Evolutionary conservation across 1,139 yeast species (phyloP).

Genomic region (Suhomyces panamericanus): DNA sequence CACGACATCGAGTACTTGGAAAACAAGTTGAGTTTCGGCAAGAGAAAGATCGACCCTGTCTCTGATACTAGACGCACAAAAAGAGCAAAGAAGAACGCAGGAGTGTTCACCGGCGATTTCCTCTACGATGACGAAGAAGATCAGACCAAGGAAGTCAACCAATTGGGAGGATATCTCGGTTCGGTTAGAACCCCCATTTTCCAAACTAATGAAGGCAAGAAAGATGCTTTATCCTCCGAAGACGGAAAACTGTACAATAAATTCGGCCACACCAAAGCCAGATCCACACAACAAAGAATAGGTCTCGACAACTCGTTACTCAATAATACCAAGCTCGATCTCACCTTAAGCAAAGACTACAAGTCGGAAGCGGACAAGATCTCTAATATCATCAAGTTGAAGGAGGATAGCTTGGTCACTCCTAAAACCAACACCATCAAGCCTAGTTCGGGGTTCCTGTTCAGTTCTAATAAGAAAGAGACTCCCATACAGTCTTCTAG

Average conservation of each 20-base stretch:
- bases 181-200: conserved; percentile 32
- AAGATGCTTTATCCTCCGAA: conserved; percentile 13
- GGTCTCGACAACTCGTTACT: conserved; percentile 23
- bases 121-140: conserved; percentile 30
- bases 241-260: conserved; percentile 19
- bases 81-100: conserved; percentile 22
- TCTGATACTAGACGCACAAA: conserved; percentile 13
- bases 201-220: conserved; percentile 1
- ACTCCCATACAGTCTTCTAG: not conserved
- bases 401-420: conserved; percentile 18
- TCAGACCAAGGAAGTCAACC: conserved; percentile 15
- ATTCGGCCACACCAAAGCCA: conserved; percentile 15
- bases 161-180: conserved; percentile 36
- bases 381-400: conserved; percentile 32
- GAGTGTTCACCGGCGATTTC: conserved; percentile 39
- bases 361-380: conserved; percentile 26
- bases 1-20: conserved; percentile 34
- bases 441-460: conserved; percentile 44
- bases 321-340: conserved; percentile 20
- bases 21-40: conserved; percentile 22
- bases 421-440: conserved; percentile 6
- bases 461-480: conserved; percentile 31
- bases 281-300: conserved; percentile 19
- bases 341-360: conserved; percentile 31
- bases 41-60: conserved; percentile 10